phyloP scores from a whole-genome alignment of 139 green algal species.

The Coelastrella sp. region DNA sequence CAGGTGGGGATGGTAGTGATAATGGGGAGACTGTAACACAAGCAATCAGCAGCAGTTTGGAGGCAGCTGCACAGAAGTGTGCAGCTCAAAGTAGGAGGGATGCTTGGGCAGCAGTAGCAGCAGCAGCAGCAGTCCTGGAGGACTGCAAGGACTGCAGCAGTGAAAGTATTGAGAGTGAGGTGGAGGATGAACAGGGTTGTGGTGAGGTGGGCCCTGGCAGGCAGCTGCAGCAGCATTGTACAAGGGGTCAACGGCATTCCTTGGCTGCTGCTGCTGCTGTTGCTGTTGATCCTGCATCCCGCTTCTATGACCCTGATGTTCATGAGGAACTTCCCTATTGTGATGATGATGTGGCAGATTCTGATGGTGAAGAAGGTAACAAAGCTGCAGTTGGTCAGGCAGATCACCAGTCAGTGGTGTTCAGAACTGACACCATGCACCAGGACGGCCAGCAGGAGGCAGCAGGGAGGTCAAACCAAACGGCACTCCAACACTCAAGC shows the following conservation, averaged over 20 bases:
- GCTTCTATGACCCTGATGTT: constrained; percentile 30
- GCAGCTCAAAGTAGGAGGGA: background rate
- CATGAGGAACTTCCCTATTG: constrained; percentile 25
- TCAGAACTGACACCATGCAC: background rate
- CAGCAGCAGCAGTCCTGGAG: background rate
- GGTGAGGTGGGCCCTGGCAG: background rate
- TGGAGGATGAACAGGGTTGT: background rate
- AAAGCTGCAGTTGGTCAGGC: background rate
- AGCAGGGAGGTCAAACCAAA: background rate
- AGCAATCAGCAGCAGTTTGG: background rate
- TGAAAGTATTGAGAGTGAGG: constrained; percentile 12
- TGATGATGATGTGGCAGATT: background rate
- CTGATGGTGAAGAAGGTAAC: background rate
- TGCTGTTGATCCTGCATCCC: background rate
- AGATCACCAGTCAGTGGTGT: background rate
- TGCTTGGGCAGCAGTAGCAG: constrained; percentile 1
- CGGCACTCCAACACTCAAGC: background rate
- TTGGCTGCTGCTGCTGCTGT: background rate
- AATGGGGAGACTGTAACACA: background rate
- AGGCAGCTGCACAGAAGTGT: background rate
- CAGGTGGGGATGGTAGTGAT: background rate
- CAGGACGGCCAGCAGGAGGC: background rate
- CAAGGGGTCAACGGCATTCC: too few relatives aligned
- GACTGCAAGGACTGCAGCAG: background rate
- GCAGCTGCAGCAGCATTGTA: background rate